Evolutionary conservation across 2,329 filamentous ascomycete species (phyloP).

Genomic region (Pestalotiopsis sp.): DNA sequence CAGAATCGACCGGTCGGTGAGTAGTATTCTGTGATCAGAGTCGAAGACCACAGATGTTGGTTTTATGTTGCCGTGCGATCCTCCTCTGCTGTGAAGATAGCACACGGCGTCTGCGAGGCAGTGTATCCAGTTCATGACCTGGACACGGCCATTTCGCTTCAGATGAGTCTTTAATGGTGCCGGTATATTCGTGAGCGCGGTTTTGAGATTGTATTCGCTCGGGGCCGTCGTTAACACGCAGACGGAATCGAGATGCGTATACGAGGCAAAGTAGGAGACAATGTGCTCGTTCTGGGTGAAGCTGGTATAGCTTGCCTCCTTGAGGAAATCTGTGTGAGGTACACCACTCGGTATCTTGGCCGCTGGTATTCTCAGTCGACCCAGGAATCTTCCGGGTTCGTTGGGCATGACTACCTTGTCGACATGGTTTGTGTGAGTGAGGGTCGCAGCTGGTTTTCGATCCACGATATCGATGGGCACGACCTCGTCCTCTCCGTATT

Average conservation of each 20-base stretch:
- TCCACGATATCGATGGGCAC: conserved; percentile 69
- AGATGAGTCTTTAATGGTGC: conserved; percentile 60
- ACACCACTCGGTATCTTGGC: conserved; percentile 45
- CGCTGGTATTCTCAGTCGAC: conserved; percentile 58
- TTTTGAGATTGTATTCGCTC: conserved; percentile 65
- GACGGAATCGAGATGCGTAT: conserved; percentile 61
- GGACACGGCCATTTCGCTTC: conserved; percentile 57
- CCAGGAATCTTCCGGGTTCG: conserved; percentile 55
- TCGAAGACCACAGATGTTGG: conserved; percentile 71
- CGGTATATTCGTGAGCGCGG: conserved; percentile 65
- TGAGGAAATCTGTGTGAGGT: conserved; percentile 54
- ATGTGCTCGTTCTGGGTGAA: conserved; percentile 67
- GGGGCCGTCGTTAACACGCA: conserved; percentile 69
- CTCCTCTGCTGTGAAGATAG: conserved; percentile 64
- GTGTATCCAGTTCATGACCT: conserved; percentile 73
- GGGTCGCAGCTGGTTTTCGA: conserved; percentile 41
- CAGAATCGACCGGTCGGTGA: conserved; percentile 60
- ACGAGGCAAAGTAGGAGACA: conserved; percentile 70
- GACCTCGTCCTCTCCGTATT: conserved; percentile 67
- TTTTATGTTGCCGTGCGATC: conserved; percentile 67
- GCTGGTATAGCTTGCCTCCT: conserved; percentile 59
- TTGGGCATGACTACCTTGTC: conserved; percentile 66
- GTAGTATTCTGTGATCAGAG: conserved; percentile 64
- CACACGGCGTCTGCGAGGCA: conserved; percentile 70
- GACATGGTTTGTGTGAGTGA: conserved; percentile 39